Conservation (phyloP, 306 rosid genomes). For the Casuarina equisetifolia region DNA sequence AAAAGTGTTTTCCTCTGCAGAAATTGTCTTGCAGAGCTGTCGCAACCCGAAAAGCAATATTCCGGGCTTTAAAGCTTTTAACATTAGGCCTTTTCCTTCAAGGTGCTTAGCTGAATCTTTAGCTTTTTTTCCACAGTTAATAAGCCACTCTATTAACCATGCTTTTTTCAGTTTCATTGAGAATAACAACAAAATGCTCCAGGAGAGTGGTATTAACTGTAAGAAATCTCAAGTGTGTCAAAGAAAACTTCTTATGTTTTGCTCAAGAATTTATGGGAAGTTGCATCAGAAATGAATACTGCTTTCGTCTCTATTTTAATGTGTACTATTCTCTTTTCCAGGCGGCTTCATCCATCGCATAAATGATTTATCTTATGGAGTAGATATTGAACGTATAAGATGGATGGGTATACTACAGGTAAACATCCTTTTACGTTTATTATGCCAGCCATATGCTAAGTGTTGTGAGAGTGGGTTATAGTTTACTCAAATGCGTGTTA, state of each 20-base stretch:
- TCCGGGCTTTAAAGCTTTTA: constrained; percentile 74
- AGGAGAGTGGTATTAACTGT: not conserved
- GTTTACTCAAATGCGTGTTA: not conserved
- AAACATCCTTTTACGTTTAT: constrained; percentile 13
- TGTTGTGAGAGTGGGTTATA: not conserved
- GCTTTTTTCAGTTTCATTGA: not conserved
- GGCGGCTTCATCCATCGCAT: constrained; percentile 91
- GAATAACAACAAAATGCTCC: not conserved
- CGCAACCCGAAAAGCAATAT: constrained; percentile 67
- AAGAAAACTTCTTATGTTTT: not conserved
- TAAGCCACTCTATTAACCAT: not conserved
- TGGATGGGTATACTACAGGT: constrained; percentile 94
- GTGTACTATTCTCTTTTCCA: constrained; percentile 27
- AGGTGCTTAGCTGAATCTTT: constrained; percentile 47
- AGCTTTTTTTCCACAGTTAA: not conserved
- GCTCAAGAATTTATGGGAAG: not conserved
- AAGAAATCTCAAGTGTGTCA: not conserved
- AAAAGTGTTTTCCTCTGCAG: constrained; percentile 41
- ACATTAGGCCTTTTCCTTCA: constrained; percentile 86
- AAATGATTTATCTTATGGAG: constrained; percentile 78
- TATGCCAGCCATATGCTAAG: not conserved
- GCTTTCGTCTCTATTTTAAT: constrained; percentile 4
- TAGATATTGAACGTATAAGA: constrained; percentile 71
- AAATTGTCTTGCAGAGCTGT: constrained; percentile 53
- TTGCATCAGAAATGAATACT: not conserved